Evolutionary conservation across 352 stramenopile genomes (phyloP), one percentile per base, ranked within the genome.

Genomic region (Thalassiosira livingstoniorum): DNA sequence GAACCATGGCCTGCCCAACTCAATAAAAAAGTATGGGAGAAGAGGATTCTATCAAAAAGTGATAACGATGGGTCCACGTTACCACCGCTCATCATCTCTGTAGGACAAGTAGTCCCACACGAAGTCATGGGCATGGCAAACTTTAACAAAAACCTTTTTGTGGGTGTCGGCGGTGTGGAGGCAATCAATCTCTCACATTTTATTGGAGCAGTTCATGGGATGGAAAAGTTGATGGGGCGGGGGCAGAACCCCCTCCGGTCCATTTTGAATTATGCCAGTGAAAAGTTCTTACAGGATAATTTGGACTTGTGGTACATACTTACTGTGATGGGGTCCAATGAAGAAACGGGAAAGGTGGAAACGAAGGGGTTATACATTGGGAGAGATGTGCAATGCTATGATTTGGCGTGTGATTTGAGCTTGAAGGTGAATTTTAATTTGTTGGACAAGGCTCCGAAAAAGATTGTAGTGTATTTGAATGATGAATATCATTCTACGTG

Each of bases 101-200:
- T 99, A 80, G 97, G 97, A 27, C 97, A 99, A 91, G 96, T 99
- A 21, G 97, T 99, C 10, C 97, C 97, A 0, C 97, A 99, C 76
- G 97, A 99, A 87, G 97, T 99, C 34, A 98, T 91, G 67, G 97
- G 97, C 18, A 99, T 99, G 97, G 97, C 97, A n/a, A 99, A 99
- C 88, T 98, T 96, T 90, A 99, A 99, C 93, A 99, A 99, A 89
- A 99, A 99, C 83, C 90, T 99, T 23, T 99, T 99, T 80, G 96
- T 99, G 1, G 97, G 96, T 69, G 97, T 92, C 0, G 94, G 97
- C n/a, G 95, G 94, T 43, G 66, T 97, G 42, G 96, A 98, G 29
- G 96, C 96, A 0, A 99, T 99, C 86, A 98, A 99, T 91, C 96
- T 98, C 58, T 98, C 95, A 31, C 97, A 99, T 82, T 99, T 99